A percentile compares a stretch with the other conserved stretches of the same genome.
Evolutionary conservation across 2,329 filamentous ascomycete genomes (phyloP).

Genomic region (Aphanoascus verrucosus): DNA sequence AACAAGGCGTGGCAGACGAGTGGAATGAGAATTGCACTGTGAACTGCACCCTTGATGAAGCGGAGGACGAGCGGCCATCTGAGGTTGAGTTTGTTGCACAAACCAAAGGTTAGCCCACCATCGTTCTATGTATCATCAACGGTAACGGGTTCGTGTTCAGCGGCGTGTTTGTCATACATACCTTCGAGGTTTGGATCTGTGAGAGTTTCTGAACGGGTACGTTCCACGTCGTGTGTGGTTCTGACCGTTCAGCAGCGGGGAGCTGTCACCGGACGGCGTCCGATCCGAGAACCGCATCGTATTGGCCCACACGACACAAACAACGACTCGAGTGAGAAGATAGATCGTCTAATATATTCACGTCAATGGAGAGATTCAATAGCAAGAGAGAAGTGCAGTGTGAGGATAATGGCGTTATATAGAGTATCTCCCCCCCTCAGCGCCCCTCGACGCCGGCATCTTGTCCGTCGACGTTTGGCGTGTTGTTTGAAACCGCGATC

Average conservation of each 20-base stretch:
- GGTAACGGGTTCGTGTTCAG: neutral
- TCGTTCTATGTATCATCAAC: too few relatives aligned
- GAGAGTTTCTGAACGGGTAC: slow-evolving; percentile 18
- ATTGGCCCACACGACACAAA: too few relatives aligned
- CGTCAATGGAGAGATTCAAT: neutral
- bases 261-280: neutral
- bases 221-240: slow-evolving; percentile 15
- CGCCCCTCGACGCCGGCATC: too few relatives aligned
- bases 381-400: neutral
- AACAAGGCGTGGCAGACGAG: slow-evolving; percentile 49
- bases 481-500: neutral
- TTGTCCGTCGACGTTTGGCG: too few relatives aligned
- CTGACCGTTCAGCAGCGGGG: neutral
- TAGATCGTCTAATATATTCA: too few relatives aligned
- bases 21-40: slow-evolving; percentile 47
- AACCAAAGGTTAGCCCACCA: neutral
- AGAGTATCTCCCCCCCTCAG: too few relatives aligned
- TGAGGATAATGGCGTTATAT: too few relatives aligned
- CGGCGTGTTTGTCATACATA: slow-evolving; percentile 2
- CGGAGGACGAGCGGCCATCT: slow-evolving; percentile 54
- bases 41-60: slow-evolving; percentile 55
- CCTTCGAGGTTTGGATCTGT: slow-evolving; percentile 20
- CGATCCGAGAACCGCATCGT: slow-evolving; percentile 1
- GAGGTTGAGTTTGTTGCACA: neutral
- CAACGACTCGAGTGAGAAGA: neutral